Evolutionary conservation across 1,139 yeast genomes (phyloP).

Genomic region (Candida sanyaensis): DNA sequence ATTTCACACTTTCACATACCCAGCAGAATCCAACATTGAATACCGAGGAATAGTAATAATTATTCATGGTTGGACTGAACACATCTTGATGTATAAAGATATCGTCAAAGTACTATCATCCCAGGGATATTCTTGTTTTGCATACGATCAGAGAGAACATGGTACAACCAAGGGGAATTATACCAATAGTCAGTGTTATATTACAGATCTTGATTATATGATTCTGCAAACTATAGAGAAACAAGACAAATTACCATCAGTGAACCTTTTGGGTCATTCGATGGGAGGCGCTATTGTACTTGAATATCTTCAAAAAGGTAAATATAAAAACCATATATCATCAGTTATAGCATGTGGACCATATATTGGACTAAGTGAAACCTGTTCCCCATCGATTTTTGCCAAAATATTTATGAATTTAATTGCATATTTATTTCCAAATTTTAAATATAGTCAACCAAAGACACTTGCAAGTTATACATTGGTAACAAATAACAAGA

Average conservation of each 20-base stretch:
- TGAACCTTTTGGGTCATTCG: slow-evolving; percentile 22
- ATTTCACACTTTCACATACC: slow-evolving; percentile 17
- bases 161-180: slow-evolving; percentile 21
- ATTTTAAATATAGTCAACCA: slow-evolving; percentile 15
- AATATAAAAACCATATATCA: slow-evolving; percentile 14
- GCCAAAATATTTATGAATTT: background rate
- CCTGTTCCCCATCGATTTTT: slow-evolving; percentile 11
- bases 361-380: slow-evolving; percentile 16
- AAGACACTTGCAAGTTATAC: slow-evolving; percentile 14
- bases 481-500: slow-evolving; percentile 18
- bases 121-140: slow-evolving; percentile 21
- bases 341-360: slow-evolving; percentile 22
- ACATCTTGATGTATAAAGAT: slow-evolving; percentile 19
- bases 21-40: slow-evolving; percentile 5
- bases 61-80: slow-evolving; percentile 28
- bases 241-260: background rate
- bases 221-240: slow-evolving; percentile 15
- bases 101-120: slow-evolving; percentile 20
- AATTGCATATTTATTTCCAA: slow-evolving; percentile 5
- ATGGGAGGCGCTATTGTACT: slow-evolving; percentile 25
- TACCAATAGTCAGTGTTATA: slow-evolving; percentile 10
- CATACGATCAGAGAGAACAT: slow-evolving; percentile 24
- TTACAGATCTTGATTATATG: slow-evolving; percentile 22
- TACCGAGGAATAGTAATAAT: slow-evolving; percentile 19
- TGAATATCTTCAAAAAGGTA: slow-evolving; percentile 20